Evolutionary conservation across 257 asterid genomes (phyloP), one percentile per base, ranked within the genome.

Genomic region (Nicotiana sylvestris): DNA sequence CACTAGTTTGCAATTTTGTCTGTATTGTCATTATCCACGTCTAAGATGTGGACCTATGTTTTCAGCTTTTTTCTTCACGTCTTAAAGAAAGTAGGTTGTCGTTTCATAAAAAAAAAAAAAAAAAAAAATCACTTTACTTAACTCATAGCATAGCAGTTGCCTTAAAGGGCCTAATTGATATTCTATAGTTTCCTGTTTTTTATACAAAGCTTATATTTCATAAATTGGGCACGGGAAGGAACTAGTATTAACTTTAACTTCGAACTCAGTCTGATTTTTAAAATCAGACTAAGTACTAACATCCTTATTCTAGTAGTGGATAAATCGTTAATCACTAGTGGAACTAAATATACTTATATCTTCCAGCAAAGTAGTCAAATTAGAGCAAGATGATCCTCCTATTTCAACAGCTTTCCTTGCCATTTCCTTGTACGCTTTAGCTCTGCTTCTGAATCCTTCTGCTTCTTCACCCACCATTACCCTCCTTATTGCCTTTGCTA

Each of bases 341-440:
- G n/a, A 60, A 60, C 21, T 35, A 33, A 33, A 79, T 4, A 67
- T 7, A 0, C 77, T 85, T 74, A 90, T 9, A 8, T 90, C 96
- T 16, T 84, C 39, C 0, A 90, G 66, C 77, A 91, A 81, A 78
- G 80, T 76, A 56, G 49, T 83, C 79, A 89, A 39, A 51, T 39
- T 62, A n/a, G 21, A 37, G 65, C 84, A 82, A 58, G 95, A 91
- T 4, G 93, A 90, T 11, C 93, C 92, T 1, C 90, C 93, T 66
- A 81, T 76, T 37, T 77, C 92, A 16, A 88, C 85, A 1, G 93
- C 89, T 67, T 46, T 57, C 67, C 79, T 82, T 0, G 91, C 90
- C 88, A 83, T 87, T 68, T 86, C 83, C 83, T 66, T 85, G 13
- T 70, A 84, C 2, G 43, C 17, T 53, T 10, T 83, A 1, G 87